Base-by-base conservation (phyloP, 176 grass and related monocot genomes). In the Areca catechu region DNA sequence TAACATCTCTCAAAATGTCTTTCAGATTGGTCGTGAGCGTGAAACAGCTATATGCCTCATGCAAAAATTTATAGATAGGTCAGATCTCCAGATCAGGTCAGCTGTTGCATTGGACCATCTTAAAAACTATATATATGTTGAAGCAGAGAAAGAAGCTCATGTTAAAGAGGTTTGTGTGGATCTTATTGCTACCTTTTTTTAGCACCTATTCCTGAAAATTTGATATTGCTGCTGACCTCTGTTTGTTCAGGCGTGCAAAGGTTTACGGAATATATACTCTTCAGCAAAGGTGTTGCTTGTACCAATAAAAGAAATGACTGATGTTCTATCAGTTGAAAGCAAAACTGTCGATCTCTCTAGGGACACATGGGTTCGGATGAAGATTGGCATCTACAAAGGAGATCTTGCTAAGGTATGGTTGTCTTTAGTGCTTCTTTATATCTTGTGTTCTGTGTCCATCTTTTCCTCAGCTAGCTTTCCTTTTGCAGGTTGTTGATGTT, bases 241-340 rank as follows among this genome's bases (percentile, higher is more conserved):
- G 19, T 71, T 51, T 68, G 48, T 67, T 50, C 73, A 92, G 84
- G 93, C 81, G 64, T 98, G 93, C 66, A 92, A 88, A 77, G 87
- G 93, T 62, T 58, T 98, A 67, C 57, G 84, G n/a, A 88, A 85
- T 73, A 92, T 98, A 54, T 98, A 85, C 19, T 51, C 81, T 30
- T 98, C 83, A 19, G 87, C 80, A 12, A 92, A 98, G 79, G 79
- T 98, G 63, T 89, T 69, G 43, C 65, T 89, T 62, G 93, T 98
- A 18, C 93, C 87, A 1, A 98, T 98, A 75, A 98, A 98, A 79
- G 93, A 92, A 82, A 98, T 98, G 93, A 83, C 84, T 61, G 81
- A 88, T 83, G 93, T 98, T 50, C 72, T 92, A 53, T 98, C 82
- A 50, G 87, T 98, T 47, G 88, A 99, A 78, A 99, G 88, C 70